Conservation (phyloP, 352 stramenopile genomes). For the Phytophthora kernoviae region DNA sequence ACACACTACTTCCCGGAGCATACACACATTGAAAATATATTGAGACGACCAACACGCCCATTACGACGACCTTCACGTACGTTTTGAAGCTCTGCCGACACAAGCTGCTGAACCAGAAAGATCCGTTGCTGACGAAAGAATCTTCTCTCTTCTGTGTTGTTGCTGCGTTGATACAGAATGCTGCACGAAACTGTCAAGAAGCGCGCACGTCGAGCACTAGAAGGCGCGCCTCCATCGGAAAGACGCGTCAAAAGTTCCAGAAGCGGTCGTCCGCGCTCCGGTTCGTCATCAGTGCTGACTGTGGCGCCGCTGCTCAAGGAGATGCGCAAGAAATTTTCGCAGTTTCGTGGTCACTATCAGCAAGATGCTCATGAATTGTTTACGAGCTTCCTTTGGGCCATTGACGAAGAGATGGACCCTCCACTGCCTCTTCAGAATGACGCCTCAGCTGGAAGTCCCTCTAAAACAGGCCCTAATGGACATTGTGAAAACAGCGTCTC, state of each 20-base stretch:
- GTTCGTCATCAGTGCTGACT: conserved; percentile 55
- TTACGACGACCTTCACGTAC: conserved; percentile 83
- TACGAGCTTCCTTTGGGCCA: conserved; percentile 90
- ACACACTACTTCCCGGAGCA: conserved; percentile 71
- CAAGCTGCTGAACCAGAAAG: too few species aligned
- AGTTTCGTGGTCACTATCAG: conserved; percentile 95
- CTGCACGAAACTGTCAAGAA: conserved; percentile 68
- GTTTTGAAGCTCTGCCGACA: conserved; percentile 3
- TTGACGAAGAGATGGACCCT: conserved; percentile 75
- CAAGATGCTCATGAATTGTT: conserved; percentile 98
- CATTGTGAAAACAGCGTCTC: conserved; percentile 12
- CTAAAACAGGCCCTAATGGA: conserved; percentile 3
- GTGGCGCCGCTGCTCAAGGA: conserved; percentile 68
- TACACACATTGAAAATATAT: conserved; percentile 46
- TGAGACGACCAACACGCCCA: conserved; percentile 84
- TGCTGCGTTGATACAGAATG: conserved; percentile 37
- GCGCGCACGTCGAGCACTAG: conserved; percentile 35
- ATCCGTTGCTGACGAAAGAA: background rate
- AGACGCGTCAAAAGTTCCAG: conserved; percentile 27
- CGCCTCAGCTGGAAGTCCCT: conserved; percentile 1
- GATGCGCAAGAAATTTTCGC: conserved; percentile 84
- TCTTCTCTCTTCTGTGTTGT: conserved; percentile 1
- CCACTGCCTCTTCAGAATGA: conserved; percentile 15
- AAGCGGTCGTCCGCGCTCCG: conserved; percentile 19
- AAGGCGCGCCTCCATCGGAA: conserved; percentile 17